Conservation (phyloP, 805 yeast species). For the Candida multigemmis region DNA sequence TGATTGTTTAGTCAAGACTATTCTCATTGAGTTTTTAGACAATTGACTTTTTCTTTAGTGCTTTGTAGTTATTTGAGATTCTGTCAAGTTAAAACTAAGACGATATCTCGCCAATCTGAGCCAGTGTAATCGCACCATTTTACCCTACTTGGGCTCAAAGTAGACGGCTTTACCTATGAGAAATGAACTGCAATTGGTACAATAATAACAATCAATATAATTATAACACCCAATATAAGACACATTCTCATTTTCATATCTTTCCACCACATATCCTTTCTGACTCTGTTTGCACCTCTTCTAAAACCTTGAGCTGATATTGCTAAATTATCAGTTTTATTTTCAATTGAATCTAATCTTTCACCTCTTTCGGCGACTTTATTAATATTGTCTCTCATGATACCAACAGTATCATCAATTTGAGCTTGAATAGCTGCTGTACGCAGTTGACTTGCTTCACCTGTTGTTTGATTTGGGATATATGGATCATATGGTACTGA, state of each 20-base stretch:
- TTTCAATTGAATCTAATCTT: constrained; percentile 83
- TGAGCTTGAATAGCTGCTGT: constrained; percentile 84
- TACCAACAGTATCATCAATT: constrained; percentile 92
- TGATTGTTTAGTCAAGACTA: too few relatives aligned
- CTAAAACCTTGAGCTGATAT: constrained; percentile 91
- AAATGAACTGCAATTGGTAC: constrained; percentile 94
- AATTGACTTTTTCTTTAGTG: too few relatives aligned
- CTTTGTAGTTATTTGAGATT: too few relatives aligned
- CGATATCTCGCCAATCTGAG: too few relatives aligned
- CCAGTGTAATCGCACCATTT: too few relatives aligned
- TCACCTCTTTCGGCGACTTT: constrained; percentile 94
- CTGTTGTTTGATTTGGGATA: constrained; percentile 54
- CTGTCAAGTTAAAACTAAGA: too few relatives aligned
- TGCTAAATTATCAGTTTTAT: constrained; percentile 87
- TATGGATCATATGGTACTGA: constrained; percentile 83
- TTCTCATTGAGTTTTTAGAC: too few relatives aligned
- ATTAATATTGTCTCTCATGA: constrained; percentile 95
- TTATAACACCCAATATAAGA: constrained; percentile 64
- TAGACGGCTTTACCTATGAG: constrained; percentile 8
- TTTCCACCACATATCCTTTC: constrained; percentile 99
- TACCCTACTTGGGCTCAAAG: too few relatives aligned
- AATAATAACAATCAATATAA: constrained; percentile 76
- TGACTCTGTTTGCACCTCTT: constrained; percentile 92
- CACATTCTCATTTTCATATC: constrained; percentile 95
- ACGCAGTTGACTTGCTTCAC: constrained; percentile 44